Evolutionary conservation across 306 rosid species (phyloP), one percentile per base, ranked within the genome.

Genomic region (Cicer pinnatifidum): DNA sequence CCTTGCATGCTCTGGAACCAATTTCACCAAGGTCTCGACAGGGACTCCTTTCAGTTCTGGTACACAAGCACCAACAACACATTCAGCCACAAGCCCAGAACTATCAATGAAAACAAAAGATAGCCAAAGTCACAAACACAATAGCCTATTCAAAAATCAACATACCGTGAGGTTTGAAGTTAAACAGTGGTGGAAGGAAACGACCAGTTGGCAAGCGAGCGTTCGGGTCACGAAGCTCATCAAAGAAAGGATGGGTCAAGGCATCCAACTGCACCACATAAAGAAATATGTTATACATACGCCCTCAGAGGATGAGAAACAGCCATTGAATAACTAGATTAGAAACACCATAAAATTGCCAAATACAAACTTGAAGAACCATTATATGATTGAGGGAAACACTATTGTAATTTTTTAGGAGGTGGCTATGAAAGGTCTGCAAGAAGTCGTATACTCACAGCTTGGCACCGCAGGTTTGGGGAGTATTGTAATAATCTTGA

Each of bases 401-500:
- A 16, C 41, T 37, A n/a, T 7, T 76, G 9, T 40, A 38, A 38
- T 6, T 58, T 54, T 28, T 59, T 8, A 57, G 4, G 28, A 19
- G 54, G 56, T 33, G 12, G n/a, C 59, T 66, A 40, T 1, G n/a
- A 15, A 59, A 65, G 19, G 44, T 54, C 53, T 12, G 23, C 45
- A 38, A 56, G 53, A 79, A 46, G 11, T 51, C 47, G 19, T 33
- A 54, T 71, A 85, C 97, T 85, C 86, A 93, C 98, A 72, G 98
- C 92, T 76, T 89, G 19, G 90, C 98, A 91, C 56, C 98, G 93
- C 57, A 91, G 82, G 82, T 91, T 89, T 20, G 98, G 98, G 35
- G 98, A 93, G 88, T 93, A 93, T 46, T 93, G 98, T 53, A 93
- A 77, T 60, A 93, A 84, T 89, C 98, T 88, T 52, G 98, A 93